Evolutionary conservation across 2,329 filamentous ascomycete genomes (phyloP).

Genomic region (Colletotrichum sp.): DNA sequence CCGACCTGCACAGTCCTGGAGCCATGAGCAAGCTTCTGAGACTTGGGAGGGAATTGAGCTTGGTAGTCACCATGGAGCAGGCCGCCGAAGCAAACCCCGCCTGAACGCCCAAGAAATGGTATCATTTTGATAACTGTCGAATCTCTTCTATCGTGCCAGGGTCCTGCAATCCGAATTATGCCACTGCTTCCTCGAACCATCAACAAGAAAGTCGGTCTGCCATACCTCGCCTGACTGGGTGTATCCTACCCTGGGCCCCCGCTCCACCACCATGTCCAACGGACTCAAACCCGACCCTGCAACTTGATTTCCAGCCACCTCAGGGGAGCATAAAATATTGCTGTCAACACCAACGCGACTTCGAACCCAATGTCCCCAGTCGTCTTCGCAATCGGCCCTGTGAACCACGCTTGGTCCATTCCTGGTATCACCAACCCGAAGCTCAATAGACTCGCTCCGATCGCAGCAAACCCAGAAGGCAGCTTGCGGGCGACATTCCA

Average conservation of each 20-base stretch:
- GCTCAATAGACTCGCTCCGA: conserved; percentile 47
- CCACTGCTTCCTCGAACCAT: neutral
- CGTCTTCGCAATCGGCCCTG: conserved; percentile 44
- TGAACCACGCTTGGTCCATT: conserved; percentile 49
- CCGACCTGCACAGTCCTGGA: neutral
- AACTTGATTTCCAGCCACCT: conserved; percentile 39
- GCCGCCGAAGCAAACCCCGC: neutral
- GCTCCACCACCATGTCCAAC: neutral
- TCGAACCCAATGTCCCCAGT: conserved; percentile 53
- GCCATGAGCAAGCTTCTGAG: neutral
- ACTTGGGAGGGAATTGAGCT: neutral
- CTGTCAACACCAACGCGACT: conserved; percentile 44
- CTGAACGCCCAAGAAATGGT: neutral
- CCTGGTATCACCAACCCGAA: conserved; percentile 46
- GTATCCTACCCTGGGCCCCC: neutral
- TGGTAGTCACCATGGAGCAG: neutral
- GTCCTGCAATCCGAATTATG: neutral
- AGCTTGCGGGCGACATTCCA: conserved; percentile 49
- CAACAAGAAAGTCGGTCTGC: conserved; percentile 11
- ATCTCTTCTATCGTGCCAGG: neutral
- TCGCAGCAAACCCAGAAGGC: conserved; percentile 46
- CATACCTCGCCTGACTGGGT: conserved; percentile 10
- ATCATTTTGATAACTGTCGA: conserved; percentile 6
- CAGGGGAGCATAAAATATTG: conserved; percentile 45
- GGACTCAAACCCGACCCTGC: conserved; percentile 28